These are phyloP conservation scores for Narthecium ossifragum DNA, from an alignment of 106 monocot species.

Conservation along the genomic window DNA sequence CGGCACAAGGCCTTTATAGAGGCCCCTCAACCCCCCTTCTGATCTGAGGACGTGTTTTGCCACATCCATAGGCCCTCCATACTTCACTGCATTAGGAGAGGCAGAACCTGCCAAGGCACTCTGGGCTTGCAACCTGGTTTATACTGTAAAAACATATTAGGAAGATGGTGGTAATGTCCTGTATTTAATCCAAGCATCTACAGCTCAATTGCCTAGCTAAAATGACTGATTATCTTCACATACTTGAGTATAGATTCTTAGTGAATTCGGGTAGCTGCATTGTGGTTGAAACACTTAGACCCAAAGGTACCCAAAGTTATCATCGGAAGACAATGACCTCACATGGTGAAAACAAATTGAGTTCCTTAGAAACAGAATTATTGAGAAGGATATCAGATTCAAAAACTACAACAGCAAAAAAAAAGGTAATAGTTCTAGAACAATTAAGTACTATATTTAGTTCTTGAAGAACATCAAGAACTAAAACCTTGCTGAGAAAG, in stretches of 20 bases:
- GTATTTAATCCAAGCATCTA: no score
- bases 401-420: no score
- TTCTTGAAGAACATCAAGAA: no score
- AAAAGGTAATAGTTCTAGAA: no score
- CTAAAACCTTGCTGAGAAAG: no score
- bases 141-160: background rate
- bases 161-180: no score
- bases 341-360: background rate
- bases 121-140: slow-evolving; percentile 81
- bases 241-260: background rate
- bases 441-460: no score
- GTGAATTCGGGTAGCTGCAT: no score
- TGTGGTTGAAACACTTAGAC: no score
- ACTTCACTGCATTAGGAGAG: slow-evolving; percentile 41
- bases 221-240: no score
- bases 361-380: background rate
- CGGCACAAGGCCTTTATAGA: slow-evolving; percentile 77
- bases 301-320: background rate
- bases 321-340: no score
- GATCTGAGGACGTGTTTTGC: slow-evolving; percentile 75
- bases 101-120: slow-evolving; percentile 54
- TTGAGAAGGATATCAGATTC: background rate
- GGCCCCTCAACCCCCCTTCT: slow-evolving; percentile 67
- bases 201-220: no score
- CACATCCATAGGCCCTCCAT: slow-evolving; percentile 86